These are phyloP conservation scores for Neurospora sp. DNA, from an alignment of 495 filamentous ascomycete genomes.

Conservation along the genomic window DNA sequence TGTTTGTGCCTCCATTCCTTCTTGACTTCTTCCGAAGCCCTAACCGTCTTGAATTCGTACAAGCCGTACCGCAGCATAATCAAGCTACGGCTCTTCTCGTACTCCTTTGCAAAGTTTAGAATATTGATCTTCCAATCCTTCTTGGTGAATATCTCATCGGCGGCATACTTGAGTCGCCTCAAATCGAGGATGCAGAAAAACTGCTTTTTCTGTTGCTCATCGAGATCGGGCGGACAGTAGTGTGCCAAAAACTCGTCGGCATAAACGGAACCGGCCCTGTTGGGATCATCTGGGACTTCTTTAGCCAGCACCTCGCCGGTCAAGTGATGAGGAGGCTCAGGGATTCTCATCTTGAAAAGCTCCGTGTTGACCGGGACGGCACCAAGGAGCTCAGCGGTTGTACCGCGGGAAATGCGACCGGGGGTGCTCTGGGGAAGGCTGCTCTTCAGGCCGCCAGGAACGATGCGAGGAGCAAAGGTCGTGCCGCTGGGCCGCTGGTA, in stretches of 20 bases:
- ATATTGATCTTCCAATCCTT: slow-evolving; percentile 46
- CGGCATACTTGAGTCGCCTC: slow-evolving; percentile 41
- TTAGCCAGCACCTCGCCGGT: slow-evolving; percentile 37
- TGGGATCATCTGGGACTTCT: slow-evolving; percentile 33
- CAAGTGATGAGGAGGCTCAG: slow-evolving; percentile 33
- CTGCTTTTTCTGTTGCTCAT: slow-evolving; percentile 39
- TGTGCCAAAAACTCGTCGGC: slow-evolving; percentile 40
- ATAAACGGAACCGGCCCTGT: slow-evolving; percentile 33
- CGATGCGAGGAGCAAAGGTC: slow-evolving; percentile 29
- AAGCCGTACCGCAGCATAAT: slow-evolving; percentile 44
- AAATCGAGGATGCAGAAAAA: slow-evolving; percentile 45
- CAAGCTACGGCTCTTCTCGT: slow-evolving; percentile 42
- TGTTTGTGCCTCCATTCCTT: slow-evolving; percentile 40
- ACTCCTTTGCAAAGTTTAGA: slow-evolving; percentile 42
- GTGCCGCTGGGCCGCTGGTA: slow-evolving; percentile 20
- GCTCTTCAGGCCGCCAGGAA: slow-evolving; percentile 18
- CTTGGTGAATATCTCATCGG: slow-evolving; percentile 40
- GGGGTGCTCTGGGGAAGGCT: slow-evolving; percentile 27
- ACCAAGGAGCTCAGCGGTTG: slow-evolving; percentile 17
- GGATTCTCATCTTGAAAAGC: slow-evolving; percentile 39
- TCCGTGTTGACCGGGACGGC: slow-evolving; percentile 27
- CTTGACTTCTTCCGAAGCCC: slow-evolving; percentile 35
- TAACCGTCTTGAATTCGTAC: slow-evolving; percentile 44
- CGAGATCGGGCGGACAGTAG: slow-evolving; percentile 37
- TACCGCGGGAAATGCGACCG: slow-evolving; percentile 17